These are phyloP conservation scores for Nephelium lappaceum DNA, from an alignment of 345 rosid genomes.

Conservation along the genomic window DNA sequence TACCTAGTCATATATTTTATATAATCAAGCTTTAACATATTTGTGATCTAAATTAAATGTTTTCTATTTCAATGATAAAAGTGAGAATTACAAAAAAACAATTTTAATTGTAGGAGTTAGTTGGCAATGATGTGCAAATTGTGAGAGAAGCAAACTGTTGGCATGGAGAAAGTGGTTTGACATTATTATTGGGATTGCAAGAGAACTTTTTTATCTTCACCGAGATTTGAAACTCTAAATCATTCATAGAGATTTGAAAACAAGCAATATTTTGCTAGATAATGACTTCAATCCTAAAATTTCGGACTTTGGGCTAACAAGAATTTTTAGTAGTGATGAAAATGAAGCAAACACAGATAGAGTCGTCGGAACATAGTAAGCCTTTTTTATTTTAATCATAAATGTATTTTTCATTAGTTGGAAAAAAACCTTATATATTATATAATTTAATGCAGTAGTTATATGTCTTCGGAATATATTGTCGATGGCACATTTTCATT, in stretches of 20 bases:
- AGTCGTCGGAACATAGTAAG: slow-evolving; percentile 20
- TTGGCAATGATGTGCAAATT: slow-evolving; percentile 2
- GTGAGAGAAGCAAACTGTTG: not conserved
- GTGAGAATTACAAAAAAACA: not conserved
- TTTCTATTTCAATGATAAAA: not conserved
- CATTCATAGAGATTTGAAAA: slow-evolving; percentile 24
- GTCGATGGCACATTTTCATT: not conserved
- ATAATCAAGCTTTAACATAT: not conserved
- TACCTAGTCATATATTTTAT: not conserved
- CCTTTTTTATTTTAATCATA: not conserved
- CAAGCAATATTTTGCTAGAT: slow-evolving; percentile 19
- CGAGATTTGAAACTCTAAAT: not conserved
- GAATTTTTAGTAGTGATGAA: slow-evolving; percentile 9
- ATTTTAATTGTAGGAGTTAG: too few species aligned
- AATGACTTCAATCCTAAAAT: slow-evolving; percentile 19
- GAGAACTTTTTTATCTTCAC: too few species aligned
- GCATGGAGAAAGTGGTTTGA: slow-evolving; percentile 13
- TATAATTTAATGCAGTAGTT: not conserved
- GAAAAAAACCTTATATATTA: not conserved
- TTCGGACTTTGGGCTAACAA: slow-evolving; percentile 26
- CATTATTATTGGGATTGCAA: slow-evolving; percentile 24
- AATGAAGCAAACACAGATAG: slow-evolving; percentile 4
- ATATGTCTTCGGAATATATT: slow-evolving; percentile 19
- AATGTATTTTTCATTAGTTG: not conserved
- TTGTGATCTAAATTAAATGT: not conserved